These are phyloP conservation scores for Lunasporangiospora selenospora DNA, from an alignment of 192 early-diverging fungal species.

Conservation along the genomic window DNA sequence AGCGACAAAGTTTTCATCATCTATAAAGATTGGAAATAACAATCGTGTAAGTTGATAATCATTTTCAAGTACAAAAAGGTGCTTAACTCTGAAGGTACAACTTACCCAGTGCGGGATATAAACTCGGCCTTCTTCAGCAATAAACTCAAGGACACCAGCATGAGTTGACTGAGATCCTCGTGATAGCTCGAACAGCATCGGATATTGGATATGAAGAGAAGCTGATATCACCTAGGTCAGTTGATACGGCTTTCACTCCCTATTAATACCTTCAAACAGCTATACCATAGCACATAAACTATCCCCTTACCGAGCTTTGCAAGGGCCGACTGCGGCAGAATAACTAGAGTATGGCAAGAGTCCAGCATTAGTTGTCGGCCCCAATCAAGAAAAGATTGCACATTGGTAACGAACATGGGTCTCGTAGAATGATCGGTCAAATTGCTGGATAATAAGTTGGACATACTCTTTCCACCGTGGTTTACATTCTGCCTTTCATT, in stretches of 20 bases:
- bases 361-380: too few relatives aligned
- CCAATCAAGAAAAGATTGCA: too few relatives aligned
- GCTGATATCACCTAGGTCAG: too few relatives aligned
- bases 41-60: neutral
- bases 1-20: constrained; percentile 93
- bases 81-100: neutral
- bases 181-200: constrained; percentile 89
- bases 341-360: too few relatives aligned
- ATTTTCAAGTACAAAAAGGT: constrained; percentile 1
- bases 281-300: neutral
- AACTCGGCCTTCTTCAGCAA: constrained; percentile 93
- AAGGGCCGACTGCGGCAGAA: constrained; percentile 76
- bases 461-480: constrained; percentile 83
- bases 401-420: too few relatives aligned
- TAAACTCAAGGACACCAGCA: constrained; percentile 98
- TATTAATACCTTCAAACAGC: neutral
- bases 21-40: constrained; percentile 43
- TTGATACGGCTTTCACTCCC: too few relatives aligned
- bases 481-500: constrained; percentile 77
- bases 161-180: constrained; percentile 74
- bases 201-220: constrained; percentile 86
- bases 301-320: constrained; percentile 28
- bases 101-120: constrained; percentile 96
- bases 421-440: too few relatives aligned
- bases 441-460: constrained; percentile 79